phyloP scores from a whole-genome alignment of 345 rosid species.

The Gossypium anomalum region DNA sequence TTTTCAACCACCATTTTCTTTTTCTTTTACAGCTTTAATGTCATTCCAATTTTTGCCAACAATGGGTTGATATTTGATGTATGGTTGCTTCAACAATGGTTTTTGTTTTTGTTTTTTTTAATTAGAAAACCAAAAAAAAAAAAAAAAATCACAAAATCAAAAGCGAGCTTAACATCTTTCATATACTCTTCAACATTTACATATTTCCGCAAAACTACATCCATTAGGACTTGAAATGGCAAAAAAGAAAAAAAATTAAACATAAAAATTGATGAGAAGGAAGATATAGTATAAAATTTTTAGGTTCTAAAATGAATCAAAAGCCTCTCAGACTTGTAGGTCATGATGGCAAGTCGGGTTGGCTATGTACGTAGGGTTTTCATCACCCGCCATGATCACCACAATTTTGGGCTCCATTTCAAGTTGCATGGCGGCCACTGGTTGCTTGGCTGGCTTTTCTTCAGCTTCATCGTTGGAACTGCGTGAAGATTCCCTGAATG shows the following conservation, averaged over 20 bases:
- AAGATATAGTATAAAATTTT: background rate
- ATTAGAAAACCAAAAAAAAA: too few relatives aligned
- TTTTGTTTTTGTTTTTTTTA: too few relatives aligned
- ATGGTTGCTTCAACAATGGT: background rate
- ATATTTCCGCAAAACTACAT: slow-evolving; percentile 6
- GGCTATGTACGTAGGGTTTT: slow-evolving; percentile 54
- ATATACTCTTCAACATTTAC: slow-evolving; percentile 19
- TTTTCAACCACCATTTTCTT: background rate
- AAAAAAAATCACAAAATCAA: background rate
- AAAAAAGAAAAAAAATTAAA: background rate
- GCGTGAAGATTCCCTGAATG: slow-evolving; percentile 21
- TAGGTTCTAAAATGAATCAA: background rate
- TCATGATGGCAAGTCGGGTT: slow-evolving; percentile 23
- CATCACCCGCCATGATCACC: slow-evolving; percentile 67
- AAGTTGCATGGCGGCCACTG: slow-evolving; percentile 11
- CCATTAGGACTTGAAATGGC: background rate
- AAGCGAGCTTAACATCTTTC: background rate
- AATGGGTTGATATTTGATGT: background rate
- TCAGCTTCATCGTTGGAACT: slow-evolving; percentile 15
- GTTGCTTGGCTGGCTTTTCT: slow-evolving; percentile 19
- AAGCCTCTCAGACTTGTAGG: slow-evolving; percentile 13
- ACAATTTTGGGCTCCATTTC: slow-evolving; percentile 68
- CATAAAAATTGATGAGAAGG: background rate
- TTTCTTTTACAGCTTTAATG: background rate
- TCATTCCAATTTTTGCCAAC: background rate